Percentiles rank a stretch among this genome's conserved stretches.
phyloP scores from a whole-genome alignment of 495 filamentous ascomycete species.

The Trichodelitschia bisporula region DNA sequence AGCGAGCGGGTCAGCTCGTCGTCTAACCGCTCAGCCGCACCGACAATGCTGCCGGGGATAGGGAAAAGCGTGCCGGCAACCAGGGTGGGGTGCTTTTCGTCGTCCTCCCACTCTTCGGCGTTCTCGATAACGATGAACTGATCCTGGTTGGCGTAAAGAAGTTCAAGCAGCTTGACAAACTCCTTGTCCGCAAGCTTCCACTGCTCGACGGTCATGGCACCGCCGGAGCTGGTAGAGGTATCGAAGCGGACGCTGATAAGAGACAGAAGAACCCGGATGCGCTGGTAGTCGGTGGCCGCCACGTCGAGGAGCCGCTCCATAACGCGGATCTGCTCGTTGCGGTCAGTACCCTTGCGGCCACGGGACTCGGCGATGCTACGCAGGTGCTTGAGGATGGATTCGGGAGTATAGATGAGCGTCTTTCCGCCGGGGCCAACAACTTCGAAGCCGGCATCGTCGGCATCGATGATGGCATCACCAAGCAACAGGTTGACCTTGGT shows the following conservation, averaged over 20 bases:
- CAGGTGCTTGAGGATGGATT: constrained; percentile 95
- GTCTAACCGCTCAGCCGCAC: constrained; percentile 83
- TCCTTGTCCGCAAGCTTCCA: constrained; percentile 91
- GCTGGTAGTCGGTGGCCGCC: constrained; percentile 72
- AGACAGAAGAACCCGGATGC: constrained; percentile 75
- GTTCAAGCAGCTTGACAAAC: constrained; percentile 45
- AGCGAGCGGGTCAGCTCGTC: constrained; percentile 92
- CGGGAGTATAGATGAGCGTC: constrained; percentile 69
- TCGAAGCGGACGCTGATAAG: constrained; percentile 90
- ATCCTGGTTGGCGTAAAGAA: constrained; percentile 43
- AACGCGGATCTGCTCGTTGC: constrained; percentile 74
- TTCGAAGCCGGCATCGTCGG: constrained; percentile 57
- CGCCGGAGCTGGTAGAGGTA: constrained; percentile 52
- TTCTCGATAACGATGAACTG: constrained; percentile 67
- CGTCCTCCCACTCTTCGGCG: constrained; percentile 97
- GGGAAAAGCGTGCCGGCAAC: constrained; percentile 49
- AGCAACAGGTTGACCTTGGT: constrained; percentile 14
- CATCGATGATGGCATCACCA: constrained; percentile 19
- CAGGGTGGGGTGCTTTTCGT: constrained; percentile 66
- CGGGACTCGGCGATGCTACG: constrained; percentile 79
- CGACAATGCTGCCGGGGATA: constrained; percentile 82
- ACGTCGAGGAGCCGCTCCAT: constrained; percentile 94
- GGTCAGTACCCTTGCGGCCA: constrained; percentile 97
- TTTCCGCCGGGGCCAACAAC: constrained; percentile 72
- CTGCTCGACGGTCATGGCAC: constrained; percentile 83